A percentile compares a stretch with the other conserved stretches of the same genome.
phyloP scores from a whole-genome alignment of 2,329 filamentous ascomycete species.

The Verticillium klebahnii region DNA sequence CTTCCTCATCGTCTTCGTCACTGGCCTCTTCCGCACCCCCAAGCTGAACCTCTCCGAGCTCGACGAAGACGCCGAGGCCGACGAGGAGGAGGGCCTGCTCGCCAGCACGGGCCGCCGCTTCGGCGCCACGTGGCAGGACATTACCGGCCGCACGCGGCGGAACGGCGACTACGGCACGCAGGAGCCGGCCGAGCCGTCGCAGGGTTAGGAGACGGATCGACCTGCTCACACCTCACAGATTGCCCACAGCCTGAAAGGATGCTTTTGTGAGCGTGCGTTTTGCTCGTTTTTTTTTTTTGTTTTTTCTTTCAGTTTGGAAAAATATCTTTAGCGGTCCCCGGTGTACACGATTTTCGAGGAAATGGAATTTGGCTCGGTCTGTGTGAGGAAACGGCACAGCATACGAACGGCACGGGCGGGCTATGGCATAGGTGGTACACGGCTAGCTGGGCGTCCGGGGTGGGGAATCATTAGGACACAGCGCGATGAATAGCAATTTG shows the following conservation, averaged over 20 bases:
- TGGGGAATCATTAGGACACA: background rate
- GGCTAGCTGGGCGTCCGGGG: background rate
- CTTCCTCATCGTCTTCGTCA: constrained; percentile 76
- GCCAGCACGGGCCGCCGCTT: constrained; percentile 79
- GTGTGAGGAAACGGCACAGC: background rate
- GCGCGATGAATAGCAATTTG: background rate
- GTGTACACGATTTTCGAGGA: background rate
- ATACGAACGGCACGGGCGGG: background rate
- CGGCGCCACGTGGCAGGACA: constrained; percentile 83
- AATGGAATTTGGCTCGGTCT: background rate
- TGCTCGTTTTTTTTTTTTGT: background rate
- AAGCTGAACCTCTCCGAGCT: constrained; percentile 70
- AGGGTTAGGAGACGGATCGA: background rate
- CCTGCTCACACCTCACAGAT: too few species aligned
- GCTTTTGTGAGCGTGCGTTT: background rate
- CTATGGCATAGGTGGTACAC: background rate
- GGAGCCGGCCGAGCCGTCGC: background rate
- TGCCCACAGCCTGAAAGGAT: too few species aligned
- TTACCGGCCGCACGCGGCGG: constrained; percentile 51
- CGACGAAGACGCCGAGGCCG: constrained; percentile 84
- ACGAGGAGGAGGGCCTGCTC: constrained; percentile 89
- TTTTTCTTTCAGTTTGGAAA: background rate
- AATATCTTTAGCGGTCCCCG: background rate
- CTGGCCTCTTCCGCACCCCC: constrained; percentile 75
- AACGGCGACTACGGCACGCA: constrained; percentile 12